Evolutionary conservation across 2,329 filamentous ascomycete genomes (phyloP).

Genomic region (Fusarium sp.): DNA sequence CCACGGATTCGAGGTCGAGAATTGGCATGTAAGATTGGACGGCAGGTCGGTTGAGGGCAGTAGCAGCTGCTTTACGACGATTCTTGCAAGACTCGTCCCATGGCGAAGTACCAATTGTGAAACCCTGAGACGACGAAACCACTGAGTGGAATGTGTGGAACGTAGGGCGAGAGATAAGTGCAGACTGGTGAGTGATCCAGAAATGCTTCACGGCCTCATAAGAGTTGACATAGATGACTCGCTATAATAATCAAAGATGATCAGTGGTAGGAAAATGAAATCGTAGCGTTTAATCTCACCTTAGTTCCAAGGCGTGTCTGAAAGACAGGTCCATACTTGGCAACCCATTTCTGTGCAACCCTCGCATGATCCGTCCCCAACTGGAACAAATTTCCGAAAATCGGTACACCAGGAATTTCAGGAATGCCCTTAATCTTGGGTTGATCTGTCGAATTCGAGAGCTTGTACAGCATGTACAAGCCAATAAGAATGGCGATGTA

Average conservation of each 20-base stretch:
- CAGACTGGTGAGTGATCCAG: constrained; percentile 83
- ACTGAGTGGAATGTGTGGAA: constrained; percentile 86
- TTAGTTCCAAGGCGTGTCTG: constrained; percentile 76
- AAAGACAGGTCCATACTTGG: constrained; percentile 72
- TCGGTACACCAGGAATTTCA: constrained; percentile 69
- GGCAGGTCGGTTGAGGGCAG: constrained; percentile 80
- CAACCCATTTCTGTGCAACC: constrained; percentile 65
- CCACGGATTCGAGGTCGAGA: constrained; percentile 79
- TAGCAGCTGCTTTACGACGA: constrained; percentile 81
- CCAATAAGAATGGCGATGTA: constrained; percentile 9
- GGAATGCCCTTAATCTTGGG: constrained; percentile 71
- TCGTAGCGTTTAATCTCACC: constrained; percentile 51
- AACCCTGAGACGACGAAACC: constrained; percentile 79
- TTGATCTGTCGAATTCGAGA: constrained; percentile 62
- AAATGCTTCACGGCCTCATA: constrained; percentile 79
- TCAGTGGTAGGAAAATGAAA: rapidly evolving
- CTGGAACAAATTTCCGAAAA: constrained; percentile 73
- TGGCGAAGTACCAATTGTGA: constrained; percentile 85
- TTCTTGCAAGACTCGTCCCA: constrained; percentile 86
- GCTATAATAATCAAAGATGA: constrained; percentile 48
- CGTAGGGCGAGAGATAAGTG: constrained; percentile 80
- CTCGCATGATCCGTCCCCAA: constrained; percentile 68
- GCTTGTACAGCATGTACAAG: constrained; percentile 33
- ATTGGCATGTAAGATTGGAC: constrained; percentile 85
- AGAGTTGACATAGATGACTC: constrained; percentile 81